Evolutionary conservation across 768 basidiomycete genomes (phyloP).

Genomic region (Dioszegia aurantiaca): DNA sequence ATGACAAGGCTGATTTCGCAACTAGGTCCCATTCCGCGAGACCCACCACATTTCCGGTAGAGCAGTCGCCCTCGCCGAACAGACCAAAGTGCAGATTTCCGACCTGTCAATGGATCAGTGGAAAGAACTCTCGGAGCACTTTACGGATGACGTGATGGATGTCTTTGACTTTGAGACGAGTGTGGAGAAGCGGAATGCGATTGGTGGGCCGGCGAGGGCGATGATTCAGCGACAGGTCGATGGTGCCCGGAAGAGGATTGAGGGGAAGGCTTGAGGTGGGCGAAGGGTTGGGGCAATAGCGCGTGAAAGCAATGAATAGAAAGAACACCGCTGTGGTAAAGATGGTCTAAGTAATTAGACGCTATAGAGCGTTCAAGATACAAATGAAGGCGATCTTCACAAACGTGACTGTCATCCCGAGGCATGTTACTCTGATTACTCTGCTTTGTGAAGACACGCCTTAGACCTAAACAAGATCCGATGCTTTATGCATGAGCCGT

Average conservation of each 20-base stretch:
- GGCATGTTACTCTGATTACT: too few relatives aligned
- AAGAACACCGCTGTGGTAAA: too few relatives aligned
- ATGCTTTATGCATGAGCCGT: background rate
- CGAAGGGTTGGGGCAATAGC: background rate
- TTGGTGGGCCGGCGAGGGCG: constrained; percentile 81
- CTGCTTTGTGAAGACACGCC: too few relatives aligned
- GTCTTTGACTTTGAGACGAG: constrained; percentile 95
- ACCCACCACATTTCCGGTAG: constrained; percentile 98
- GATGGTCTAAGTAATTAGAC: too few relatives aligned
- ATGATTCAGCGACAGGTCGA: constrained; percentile 84
- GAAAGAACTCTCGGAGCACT: constrained; percentile 69
- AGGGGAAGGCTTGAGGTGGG: constrained; percentile 5
- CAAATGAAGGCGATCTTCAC: too few relatives aligned
- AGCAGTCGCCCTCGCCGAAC: constrained; percentile 90
- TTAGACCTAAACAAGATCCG: too few relatives aligned
- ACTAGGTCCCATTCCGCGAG: constrained; percentile 92
- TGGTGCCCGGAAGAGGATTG: constrained; percentile 65
- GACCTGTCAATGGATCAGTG: constrained; percentile 77
- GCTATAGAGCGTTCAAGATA: too few relatives aligned
- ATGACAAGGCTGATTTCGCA: background rate
- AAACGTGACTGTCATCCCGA: too few relatives aligned
- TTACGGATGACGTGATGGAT: constrained; percentile 72
- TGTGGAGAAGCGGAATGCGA: constrained; percentile 85
- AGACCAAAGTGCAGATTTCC: constrained; percentile 73
- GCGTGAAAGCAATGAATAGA: too few relatives aligned